Base-by-base conservation (phyloP, 108 stramenopile genomes). In the Cyclotella kingstonii region DNA sequence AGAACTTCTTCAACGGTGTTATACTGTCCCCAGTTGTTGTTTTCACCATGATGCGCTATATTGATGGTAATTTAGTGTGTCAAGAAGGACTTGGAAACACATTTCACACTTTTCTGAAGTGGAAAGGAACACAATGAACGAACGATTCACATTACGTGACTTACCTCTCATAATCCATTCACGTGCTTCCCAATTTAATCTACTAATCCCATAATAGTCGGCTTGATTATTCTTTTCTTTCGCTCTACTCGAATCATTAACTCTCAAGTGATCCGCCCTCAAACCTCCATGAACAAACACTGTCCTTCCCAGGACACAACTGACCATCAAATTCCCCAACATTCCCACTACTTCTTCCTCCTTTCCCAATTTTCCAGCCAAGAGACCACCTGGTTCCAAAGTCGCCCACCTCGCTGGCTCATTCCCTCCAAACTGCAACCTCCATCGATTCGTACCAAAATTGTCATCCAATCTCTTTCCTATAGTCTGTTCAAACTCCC, bases 251-350 rank as follows among this genome's bases (percentile, higher is more conserved):
- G 11, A 8, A 21, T 43, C 42, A 17, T 66, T 10, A 29, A 31
- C 57, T 54, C 14, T 44, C 42, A 91, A 48, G 72, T 91, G 90
- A 23, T 81, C 51, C 29, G 63, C 54, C 18, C 73, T 79, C 43
- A 91, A 74, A 17, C 90, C 90, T 6, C 81, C 90, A 63, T 91
- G 90, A 14, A 91, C 90, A 45, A 82, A 83, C 5, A 88, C 85
- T 0, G 85, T 87, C 29, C 81, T 45, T 15, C 90, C 90, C 21
- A 91, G 67, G 9, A 80, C 52, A 39, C 83, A 69, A 15, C 76
- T 63, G 3, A 91, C 83, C 45, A 83, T 72, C 83, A 91, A 84
- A 60, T 86, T 88, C 40, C 68, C 66, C 66, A 87, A 40, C 39
- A 56, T 40, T 8, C 35, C 6, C 18, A 11, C 45, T 22, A 2